These are phyloP conservation scores for Bolboschoenus planiculmis DNA, from an alignment of 176 grass and related monocot genomes.

Conservation along the genomic window DNA sequence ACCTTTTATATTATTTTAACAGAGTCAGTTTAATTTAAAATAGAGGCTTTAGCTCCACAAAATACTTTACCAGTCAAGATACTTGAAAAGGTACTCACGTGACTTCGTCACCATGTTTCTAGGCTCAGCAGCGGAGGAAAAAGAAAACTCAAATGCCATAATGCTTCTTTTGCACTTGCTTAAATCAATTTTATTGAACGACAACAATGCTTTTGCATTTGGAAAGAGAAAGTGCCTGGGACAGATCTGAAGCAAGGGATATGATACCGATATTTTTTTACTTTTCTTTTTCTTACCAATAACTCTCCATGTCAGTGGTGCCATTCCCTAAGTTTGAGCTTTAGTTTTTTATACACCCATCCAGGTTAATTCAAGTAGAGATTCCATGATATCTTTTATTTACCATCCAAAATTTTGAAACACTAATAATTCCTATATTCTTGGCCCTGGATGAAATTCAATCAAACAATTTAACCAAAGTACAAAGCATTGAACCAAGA, in stretches of 20 bases:
- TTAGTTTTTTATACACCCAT: neutral
- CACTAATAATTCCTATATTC: neutral
- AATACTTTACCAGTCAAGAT: neutral
- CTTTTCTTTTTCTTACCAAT: neutral
- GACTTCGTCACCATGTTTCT: neutral
- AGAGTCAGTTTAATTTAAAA: neutral
- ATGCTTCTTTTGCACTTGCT: neutral
- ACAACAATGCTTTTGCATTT: neutral
- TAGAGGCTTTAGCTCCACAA: neutral
- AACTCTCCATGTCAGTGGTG: constrained; percentile 2
- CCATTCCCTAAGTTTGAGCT: neutral
- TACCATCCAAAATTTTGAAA: neutral
- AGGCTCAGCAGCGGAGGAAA: neutral
- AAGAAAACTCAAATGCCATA: neutral
- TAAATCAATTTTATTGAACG: constrained; percentile 6
- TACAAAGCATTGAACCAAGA: constrained; percentile 43
- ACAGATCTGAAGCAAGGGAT: constrained; percentile 9
- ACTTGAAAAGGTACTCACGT: neutral
- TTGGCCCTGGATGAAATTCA: neutral
- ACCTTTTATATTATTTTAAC: neutral
- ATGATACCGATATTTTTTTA: neutral
- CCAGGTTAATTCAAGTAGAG: neutral
- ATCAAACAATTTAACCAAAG: constrained; percentile 31
- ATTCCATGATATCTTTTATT: neutral
- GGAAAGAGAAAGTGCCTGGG: constrained; percentile 9